Base-by-base conservation (phyloP, 371 early-diverging fungal genomes). In the Actinomucor elegans region DNA sequence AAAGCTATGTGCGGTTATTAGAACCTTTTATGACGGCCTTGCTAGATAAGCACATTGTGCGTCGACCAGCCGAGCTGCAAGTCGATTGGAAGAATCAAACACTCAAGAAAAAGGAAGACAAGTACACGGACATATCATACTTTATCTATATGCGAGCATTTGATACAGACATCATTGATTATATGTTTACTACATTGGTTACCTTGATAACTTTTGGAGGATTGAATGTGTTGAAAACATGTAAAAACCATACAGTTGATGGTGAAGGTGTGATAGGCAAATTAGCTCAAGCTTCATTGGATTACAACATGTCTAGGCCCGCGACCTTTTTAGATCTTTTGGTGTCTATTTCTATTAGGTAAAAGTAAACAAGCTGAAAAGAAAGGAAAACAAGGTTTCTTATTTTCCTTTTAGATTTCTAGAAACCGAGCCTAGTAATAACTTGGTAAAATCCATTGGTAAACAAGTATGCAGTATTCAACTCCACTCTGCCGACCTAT, bases 111-210 rank as follows among this genome's bases (percentile, higher is more conserved):
- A 46, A 46, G n/a, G 45, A 59, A 7, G 23, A 32, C 5, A 55
- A 52, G n/a, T 27, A 45, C 5, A 64, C 59, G 2, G 36, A 45
- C 56, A 52, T 78, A 56, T 24, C 64, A 28, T 56, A 73, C 70
- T 60, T 69, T 51, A 51, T 80, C 7, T 90, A 88, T 48, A 33
- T 73, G 41, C 68, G 79, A 10, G 75, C 85, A 5, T 87, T 88
- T 64, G 87, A 90, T 51, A 79, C 78, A 40, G 87, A 79, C 1
- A 82, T 83, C 42, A 73, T 87, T 8, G 77, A 85, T 35, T 89
- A 90, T 48, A 77, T 85, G 35, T 77, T 88, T 52, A 74, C 79
- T 11, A 79, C 82, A 0, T 53, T 91, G 21, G 46, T 69, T 8
- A 69, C 73, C 0, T 61, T 90, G 0, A 62, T 84, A 44, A 61